Percentiles rank a stretch among this genome's conserved stretches.
phyloP scores from a whole-genome alignment of 768 basidiomycete genomes.

The Amanita rimosa region DNA sequence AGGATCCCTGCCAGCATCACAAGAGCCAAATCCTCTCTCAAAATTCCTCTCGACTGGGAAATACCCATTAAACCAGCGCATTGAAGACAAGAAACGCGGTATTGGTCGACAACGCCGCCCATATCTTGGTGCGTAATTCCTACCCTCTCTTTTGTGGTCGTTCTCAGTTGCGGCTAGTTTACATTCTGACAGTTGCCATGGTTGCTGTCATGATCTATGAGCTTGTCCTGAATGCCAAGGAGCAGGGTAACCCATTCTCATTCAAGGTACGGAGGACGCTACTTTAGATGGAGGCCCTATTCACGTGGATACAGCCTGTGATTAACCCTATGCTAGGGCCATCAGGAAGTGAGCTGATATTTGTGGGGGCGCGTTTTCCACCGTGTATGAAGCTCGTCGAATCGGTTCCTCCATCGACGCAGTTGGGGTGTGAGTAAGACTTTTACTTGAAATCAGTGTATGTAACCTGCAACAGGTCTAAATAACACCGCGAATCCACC shows the following conservation, averaged over 20 bases:
- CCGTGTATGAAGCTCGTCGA: conserved; percentile 79
- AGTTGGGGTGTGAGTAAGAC: conserved; percentile 53
- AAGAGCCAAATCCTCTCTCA: conserved; percentile 29
- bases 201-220: conserved; percentile 74
- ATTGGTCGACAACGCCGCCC: conserved; percentile 77
- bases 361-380: conserved; percentile 85
- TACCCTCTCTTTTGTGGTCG: background rate
- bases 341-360: conserved; percentile 70
- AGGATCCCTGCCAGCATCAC: conserved; percentile 15
- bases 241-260: conserved; percentile 78
- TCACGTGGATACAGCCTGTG: conserved; percentile 37
- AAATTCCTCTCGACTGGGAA: conserved; percentile 33
- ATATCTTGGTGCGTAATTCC: conserved; percentile 44
- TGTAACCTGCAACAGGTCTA: conserved; percentile 34
- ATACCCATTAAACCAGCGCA: conserved; percentile 67
- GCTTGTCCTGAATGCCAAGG: conserved; percentile 59
- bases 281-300: background rate
- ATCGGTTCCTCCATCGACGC: conserved; percentile 39
- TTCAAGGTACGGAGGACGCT: conserved; percentile 45
- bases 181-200: conserved; percentile 56
- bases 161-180: conserved; percentile 30
- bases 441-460: background rate
- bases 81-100: conserved; percentile 81
- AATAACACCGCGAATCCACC: conserved; percentile 81
- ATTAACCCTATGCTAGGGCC: conserved; percentile 92